Evolutionary conservation across 2,329 filamentous ascomycete genomes (phyloP), one percentile per base, ranked within the genome.

Genomic region (Claviceps spartinae): DNA sequence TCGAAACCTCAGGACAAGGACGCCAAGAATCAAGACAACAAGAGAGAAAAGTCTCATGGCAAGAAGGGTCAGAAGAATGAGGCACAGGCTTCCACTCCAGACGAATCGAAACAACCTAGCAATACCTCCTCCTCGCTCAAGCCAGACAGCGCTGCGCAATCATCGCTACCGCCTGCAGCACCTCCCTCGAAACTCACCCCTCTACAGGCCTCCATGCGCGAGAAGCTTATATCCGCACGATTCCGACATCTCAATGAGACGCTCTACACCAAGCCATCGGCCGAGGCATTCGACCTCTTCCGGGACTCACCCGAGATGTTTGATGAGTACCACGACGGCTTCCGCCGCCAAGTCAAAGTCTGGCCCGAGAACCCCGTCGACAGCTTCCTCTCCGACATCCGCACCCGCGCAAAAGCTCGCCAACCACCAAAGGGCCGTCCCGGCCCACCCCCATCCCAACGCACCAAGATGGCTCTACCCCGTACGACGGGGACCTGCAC

Each of bases 311-410:
- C 93, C 0, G 88, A 95, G 64, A 90, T 97, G 77, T 98, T 97
- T 70, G 77, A 81, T 59, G 90, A 97, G 69, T 98, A 98, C 69
- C 93, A 98, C 70, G 85, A 89, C 55, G 93, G 93, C 37, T 98
- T 98, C 76, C 85, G 90, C 1, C 86, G 90, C 50, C 93, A 98
- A 71, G 93, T 97, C 54, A 84, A 88, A 63, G 86, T 90, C 2
- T 98, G 93, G 93, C 93, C 93, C 7, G 87, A 91, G 63, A 98
- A 98, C 69, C 93, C 93, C 0, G 88, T 98, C 47, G 87, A 96
- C 66, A 81, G 79, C 53, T 97, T 95, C 70, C 83, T 96, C 57
- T 65, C 71, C 30, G 77, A 84, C 49, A 81, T 97, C 57, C 76
- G 81, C 52, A 64, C 69, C 16, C 81, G 91, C n/a, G 88, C 78